Base-by-base conservation (phyloP, 805 yeast genomes). In the Ogataea dorogensis region DNA sequence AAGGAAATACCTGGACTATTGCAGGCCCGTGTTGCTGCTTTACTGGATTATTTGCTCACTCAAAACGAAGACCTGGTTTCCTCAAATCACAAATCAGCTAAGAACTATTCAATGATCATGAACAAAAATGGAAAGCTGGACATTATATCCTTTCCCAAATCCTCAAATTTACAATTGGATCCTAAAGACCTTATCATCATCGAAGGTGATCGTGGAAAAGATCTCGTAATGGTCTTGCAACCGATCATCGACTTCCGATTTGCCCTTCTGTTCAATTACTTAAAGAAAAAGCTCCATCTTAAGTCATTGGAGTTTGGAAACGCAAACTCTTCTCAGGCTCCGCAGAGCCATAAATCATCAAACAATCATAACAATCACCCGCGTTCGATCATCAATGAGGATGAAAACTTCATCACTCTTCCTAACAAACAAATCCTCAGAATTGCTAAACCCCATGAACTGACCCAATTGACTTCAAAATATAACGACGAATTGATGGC, bases 121-220 rank as follows among this genome's bases (percentile, higher is more conserved):
- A 61, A 61, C 47, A 63, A 63, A 35, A 62, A 63, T 41, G 64
- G 65, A 61, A 34, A 80, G 55, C 65, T 81, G 48, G 94, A 85
- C 56, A 70, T 84, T 19, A 66, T 82, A 25, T 78, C 86, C 2
- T 74, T 78, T 21, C 84, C 87, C 3, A 71, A 72, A 40, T 75
- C 74, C 49, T 73, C 87, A 10, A 82, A 81, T 50, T 64, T 84
- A 32, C 60, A 61, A 32, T 63, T 84, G 42, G 71, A 68, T 43
- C 67, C 74, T 28, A 68, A 75, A 38, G 93, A 85, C 58, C 67
- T 84, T 52, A 84, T 83, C 7, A 77, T 84, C 13, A 81, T 82
- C 38, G 93, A 85, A 61, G 94, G 93, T 36, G 94, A 85, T 56
- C 68, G 93, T 43, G 94, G 94, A 18, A 81, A 81, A 50, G 94